Evolutionary conservation across 495 filamentous ascomycete species (phyloP).

Genomic region (Pyrenula massariospora): DNA sequence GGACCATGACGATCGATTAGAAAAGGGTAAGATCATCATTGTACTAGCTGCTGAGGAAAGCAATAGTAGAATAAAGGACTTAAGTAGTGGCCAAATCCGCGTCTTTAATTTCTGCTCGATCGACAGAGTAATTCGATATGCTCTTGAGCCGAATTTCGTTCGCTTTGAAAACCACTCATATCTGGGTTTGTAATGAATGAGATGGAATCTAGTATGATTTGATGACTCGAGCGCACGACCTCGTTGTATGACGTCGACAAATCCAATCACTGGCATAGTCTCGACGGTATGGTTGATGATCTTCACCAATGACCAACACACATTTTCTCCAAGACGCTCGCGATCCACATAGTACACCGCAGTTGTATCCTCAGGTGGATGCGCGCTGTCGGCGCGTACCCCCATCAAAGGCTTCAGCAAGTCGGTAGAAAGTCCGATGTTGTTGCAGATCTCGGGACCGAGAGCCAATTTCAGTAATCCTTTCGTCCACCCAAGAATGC

Average conservation of each 20-base stretch:
- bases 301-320: neutral
- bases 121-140: too few relatives aligned
- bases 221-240: neutral
- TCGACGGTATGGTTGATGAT: neutral
- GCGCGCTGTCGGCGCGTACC: neutral
- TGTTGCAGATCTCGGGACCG: neutral
- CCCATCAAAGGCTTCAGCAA: neutral
- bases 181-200: neutral
- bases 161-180: too few relatives aligned
- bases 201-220: neutral
- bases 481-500: neutral
- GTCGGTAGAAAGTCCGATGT: neutral
- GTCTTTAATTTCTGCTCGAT: too few relatives aligned
- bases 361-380: neutral
- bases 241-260: neutral
- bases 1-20: neutral
- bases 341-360: neutral
- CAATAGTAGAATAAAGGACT: neutral
- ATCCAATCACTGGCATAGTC: neutral
- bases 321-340: neutral
- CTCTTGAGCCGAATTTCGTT: too few relatives aligned
- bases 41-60: neutral
- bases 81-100: neutral
- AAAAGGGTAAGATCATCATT: neutral
- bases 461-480: neutral